phyloP scores from a whole-genome alignment of 331 rosid species.

The Acacia concinna region DNA sequence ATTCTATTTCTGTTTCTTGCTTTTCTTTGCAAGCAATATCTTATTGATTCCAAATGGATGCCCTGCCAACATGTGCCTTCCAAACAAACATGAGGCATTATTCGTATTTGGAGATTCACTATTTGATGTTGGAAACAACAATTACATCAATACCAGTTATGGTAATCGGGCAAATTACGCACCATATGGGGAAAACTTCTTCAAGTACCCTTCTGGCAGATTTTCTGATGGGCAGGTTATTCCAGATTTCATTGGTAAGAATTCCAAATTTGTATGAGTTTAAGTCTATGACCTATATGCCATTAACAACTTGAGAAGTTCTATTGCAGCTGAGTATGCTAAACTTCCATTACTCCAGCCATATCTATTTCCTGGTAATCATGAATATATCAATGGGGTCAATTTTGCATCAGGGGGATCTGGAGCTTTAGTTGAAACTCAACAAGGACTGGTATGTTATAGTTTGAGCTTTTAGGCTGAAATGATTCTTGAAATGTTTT shows the following conservation, averaged over 20 bases:
- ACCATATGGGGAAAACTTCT: conserved; percentile 26
- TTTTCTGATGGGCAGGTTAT: conserved; percentile 13
- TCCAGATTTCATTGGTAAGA: conserved; percentile 26
- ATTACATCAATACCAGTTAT: conserved; percentile 10
- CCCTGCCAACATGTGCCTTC: neutral
- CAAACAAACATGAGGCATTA: conserved; percentile 18
- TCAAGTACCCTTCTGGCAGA: conserved; percentile 16
- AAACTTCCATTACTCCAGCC: conserved; percentile 42
- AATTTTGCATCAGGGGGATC: conserved; percentile 68
- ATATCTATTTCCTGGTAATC: conserved; percentile 37
- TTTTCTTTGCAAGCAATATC: conserved; percentile 2
- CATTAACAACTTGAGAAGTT: neutral
- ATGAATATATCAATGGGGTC: conserved; percentile 35
- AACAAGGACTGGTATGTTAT: conserved; percentile 38
- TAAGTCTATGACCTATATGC: neutral
- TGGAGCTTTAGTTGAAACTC: conserved; percentile 53
- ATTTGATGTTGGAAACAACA: conserved; percentile 42
- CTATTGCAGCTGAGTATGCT: conserved; percentile 45
- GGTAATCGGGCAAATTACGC: conserved; percentile 2
- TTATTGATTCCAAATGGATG: neutral
- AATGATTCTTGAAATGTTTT: neutral
- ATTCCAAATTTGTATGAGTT: neutral
- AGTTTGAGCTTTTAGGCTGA: neutral
- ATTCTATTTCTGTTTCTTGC: conserved; percentile 10
- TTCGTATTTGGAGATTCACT: conserved; percentile 49